These are phyloP conservation scores for Cyclostephanos invisitatus DNA, from an alignment of 108 stramenopile species.

Conservation along the genomic window DNA sequence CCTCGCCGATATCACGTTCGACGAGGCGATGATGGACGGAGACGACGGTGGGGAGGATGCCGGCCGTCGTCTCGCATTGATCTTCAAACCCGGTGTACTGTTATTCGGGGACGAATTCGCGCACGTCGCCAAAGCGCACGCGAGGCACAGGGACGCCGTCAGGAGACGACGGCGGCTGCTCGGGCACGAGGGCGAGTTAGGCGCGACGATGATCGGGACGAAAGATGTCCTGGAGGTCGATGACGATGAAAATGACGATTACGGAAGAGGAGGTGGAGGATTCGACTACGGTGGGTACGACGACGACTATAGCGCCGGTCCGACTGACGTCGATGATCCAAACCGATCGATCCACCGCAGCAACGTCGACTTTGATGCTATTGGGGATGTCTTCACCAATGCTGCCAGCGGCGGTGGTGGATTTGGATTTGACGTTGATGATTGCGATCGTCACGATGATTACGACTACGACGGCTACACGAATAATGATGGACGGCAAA, in stretches of 20 bases:
- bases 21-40: constrained; percentile 16
- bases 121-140: constrained; percentile 72
- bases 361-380: constrained; percentile 46
- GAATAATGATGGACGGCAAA: constrained; percentile 49
- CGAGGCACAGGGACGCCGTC: constrained; percentile 61
- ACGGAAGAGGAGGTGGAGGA: constrained; percentile 46
- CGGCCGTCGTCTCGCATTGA: constrained; percentile 30
- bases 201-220: constrained; percentile 16
- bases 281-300: constrained; percentile 46
- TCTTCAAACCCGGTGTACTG: constrained; percentile 46
- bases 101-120: constrained; percentile 84
- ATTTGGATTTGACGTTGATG: constrained; percentile 46
- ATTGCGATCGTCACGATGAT: constrained; percentile 3
- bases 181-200: constrained; percentile 15
- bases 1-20: constrained; percentile 15
- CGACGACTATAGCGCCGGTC: constrained; percentile 41
- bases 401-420: constrained; percentile 31
- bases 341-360: constrained; percentile 24
- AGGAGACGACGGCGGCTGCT: constrained; percentile 35
- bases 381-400: constrained; percentile 52
- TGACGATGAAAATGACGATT: constrained; percentile 54
- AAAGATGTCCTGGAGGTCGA: constrained; percentile 28
- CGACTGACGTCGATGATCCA: constrained; percentile 1
- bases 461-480: constrained; percentile 29
- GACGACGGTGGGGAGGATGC: neutral